These are phyloP conservation scores for Salix arbutifolia DNA, from an alignment of 345 rosid genomes.

Conservation along the genomic window DNA sequence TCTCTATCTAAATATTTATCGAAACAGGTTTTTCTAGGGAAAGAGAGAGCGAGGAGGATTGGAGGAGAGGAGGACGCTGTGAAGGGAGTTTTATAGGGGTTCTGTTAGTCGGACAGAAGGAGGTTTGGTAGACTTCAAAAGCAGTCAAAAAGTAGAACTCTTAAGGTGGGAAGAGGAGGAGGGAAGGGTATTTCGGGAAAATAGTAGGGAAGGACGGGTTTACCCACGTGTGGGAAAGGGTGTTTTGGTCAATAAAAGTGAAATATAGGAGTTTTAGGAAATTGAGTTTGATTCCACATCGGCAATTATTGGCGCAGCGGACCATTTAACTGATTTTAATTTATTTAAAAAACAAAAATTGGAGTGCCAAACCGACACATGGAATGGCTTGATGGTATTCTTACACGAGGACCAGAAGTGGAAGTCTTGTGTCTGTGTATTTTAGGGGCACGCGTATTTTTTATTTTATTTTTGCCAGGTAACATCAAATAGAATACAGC, in stretches of 20 bases:
- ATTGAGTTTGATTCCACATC: neutral
- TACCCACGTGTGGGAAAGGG: neutral
- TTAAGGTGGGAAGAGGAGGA: neutral
- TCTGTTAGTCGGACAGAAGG: neutral
- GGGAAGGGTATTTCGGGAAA: neutral
- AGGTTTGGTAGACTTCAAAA: constrained; percentile 17
- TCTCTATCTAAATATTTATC: neutral
- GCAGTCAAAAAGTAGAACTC: neutral
- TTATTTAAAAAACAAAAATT: too few species aligned
- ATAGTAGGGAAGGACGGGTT: neutral
- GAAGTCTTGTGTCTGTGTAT: too few species aligned
- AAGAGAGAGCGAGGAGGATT: neutral
- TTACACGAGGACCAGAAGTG: too few species aligned
- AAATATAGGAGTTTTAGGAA: neutral
- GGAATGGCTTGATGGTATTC: too few species aligned
- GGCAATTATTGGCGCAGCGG: too few species aligned
- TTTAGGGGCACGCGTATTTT: too few species aligned
- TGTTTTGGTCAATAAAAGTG: neutral
- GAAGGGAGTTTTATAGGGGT: neutral
- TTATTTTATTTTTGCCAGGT: too few species aligned
- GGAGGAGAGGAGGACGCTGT: neutral
- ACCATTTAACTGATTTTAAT: too few species aligned
- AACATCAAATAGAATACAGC: too few species aligned
- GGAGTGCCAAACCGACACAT: too few species aligned
- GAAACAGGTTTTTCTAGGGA: neutral